Percentiles rank a stretch among this genome's conserved stretches.
phyloP scores from a whole-genome alignment of 495 filamentous ascomycete species.

The Saxophila tyrrhenica region DNA sequence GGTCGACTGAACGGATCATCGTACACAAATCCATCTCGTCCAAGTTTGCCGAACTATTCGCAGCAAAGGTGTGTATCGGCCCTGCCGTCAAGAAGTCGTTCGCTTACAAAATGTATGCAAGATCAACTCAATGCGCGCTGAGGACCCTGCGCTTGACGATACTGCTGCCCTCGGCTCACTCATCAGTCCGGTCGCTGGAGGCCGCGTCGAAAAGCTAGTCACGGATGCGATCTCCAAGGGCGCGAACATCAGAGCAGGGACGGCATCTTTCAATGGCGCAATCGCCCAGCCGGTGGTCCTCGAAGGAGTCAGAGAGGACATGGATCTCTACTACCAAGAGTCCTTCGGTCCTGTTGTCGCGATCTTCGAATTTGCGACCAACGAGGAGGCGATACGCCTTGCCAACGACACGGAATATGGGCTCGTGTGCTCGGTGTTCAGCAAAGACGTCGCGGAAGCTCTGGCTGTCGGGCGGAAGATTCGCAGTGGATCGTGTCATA shows the following conservation, averaged over 20 bases:
- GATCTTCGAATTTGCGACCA: conserved; percentile 38
- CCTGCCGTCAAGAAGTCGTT: conserved; percentile 2
- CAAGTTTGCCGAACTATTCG: neutral
- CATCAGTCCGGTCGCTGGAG: too few relatives aligned
- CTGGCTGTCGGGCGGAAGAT: conserved; percentile 27
- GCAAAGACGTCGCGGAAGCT: conserved; percentile 24
- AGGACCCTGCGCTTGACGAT: too few relatives aligned
- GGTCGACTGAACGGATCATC: conserved; percentile 10
- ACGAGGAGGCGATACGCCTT: conserved; percentile 25
- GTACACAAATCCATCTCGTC: neutral
- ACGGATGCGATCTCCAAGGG: conserved; percentile 46
- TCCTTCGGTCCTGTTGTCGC: conserved; percentile 69
- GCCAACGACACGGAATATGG: conserved; percentile 33
- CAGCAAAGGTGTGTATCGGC: too few relatives aligned
- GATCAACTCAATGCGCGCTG: conserved; percentile 14
- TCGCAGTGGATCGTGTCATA: conserved; percentile 51
- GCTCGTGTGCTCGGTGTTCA: conserved; percentile 29
- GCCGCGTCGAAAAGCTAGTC: conserved; percentile 42
- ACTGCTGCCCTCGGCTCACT: too few relatives aligned
- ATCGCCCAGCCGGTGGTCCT: conserved; percentile 64
- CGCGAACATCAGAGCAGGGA: too few relatives aligned
- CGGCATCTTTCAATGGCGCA: too few relatives aligned
- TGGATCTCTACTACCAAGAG: conserved; percentile 73
- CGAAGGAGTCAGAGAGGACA: conserved; percentile 53
- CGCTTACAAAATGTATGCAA: conserved; percentile 15